These are phyloP conservation scores for Triglochin maritima DNA, from an alignment of 106 monocot species.

Conservation along the genomic window DNA sequence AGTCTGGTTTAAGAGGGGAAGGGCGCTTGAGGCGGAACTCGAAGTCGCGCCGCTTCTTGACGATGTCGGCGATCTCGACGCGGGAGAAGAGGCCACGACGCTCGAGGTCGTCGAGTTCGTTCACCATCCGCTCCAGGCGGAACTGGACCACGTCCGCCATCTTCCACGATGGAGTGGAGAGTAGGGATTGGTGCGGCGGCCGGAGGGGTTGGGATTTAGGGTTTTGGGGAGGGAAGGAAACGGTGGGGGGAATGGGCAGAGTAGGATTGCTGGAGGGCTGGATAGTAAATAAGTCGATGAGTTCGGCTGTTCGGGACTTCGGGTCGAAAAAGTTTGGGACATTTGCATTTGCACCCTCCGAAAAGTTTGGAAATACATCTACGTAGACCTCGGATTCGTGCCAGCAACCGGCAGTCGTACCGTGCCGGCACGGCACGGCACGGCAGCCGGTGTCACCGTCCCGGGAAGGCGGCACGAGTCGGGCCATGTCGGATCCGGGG, in stretches of 20 bases:
- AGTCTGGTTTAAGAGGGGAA: conserved; percentile 61
- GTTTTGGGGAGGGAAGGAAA: background rate
- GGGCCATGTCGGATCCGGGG: no score
- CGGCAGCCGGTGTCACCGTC: no score
- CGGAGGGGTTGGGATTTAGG: background rate
- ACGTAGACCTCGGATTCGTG: no score
- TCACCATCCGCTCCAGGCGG: conserved; percentile 79
- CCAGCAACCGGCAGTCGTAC: no score
- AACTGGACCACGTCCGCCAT: conserved; percentile 89
- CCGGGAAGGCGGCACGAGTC: no score
- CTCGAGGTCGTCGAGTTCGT: conserved; percentile 87
- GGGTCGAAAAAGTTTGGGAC: no score
- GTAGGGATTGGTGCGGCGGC: background rate
- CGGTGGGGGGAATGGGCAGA: background rate
- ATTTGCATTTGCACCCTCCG: no score
- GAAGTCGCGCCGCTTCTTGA: conserved; percentile 64
- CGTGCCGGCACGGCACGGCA: no score
- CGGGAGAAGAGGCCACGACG: conserved; percentile 58
- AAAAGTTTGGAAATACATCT: no score
- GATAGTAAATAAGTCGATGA: no score
- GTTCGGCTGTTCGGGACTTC: no score
- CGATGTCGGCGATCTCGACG: conserved; percentile 57
- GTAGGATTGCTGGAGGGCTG: no score
- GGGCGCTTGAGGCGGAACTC: conserved; percentile 83
- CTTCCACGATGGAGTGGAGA: background rate